Base-by-base conservation (phyloP, 768 basidiomycete species). In the Collybiopsis confluens region DNA sequence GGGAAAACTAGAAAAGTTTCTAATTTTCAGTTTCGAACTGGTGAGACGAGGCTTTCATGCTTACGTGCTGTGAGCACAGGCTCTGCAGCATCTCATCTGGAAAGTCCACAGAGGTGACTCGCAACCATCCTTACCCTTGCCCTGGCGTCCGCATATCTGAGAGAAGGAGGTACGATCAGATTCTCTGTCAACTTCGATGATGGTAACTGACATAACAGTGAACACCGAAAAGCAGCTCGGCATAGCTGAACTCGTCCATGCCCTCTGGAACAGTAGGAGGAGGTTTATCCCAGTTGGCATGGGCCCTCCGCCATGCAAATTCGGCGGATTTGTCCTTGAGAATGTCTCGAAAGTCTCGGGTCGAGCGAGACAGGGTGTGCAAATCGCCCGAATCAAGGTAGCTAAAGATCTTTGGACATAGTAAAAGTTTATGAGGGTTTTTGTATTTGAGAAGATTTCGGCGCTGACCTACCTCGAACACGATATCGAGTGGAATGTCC, bases 161-260 rank as follows among this genome's bases (percentile, higher is more conserved):
- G 36, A 26, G 20, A 41, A 15, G 42, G 60, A 60, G 61, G 58
- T 26, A 18, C 13, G 28, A 10, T 4, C 46, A 37, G 28, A 33
- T 16, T 35, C 43, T 27, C 6, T 13, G 30, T 33, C 30, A 33
- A 33, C 13, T 33, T 33, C 30, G 13, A 33, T 37, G 36, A 37
- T 37, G 23, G 6, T 7, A 23, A 58, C 70, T 59, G 58, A 80
- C 82, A 65, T 80, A 74, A 54, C 82, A 83, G 58, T 75, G 71
- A 2, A 72, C 73, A 50, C 74, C 77, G 54, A 80, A 83, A 11
- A 68, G 70, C 28, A 83, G 71, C 58, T 80, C 77, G 6, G 73
- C 73, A 67, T 72, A 83, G 26, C 72, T 67, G 4, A 77, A 74
- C 54, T 82, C 79, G 41, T 65, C 70, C 73, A 82, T 69, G 27